Conservation (phyloP, 2,329 filamentous ascomycete genomes). For the Talaromyces pinophilus region DNA sequence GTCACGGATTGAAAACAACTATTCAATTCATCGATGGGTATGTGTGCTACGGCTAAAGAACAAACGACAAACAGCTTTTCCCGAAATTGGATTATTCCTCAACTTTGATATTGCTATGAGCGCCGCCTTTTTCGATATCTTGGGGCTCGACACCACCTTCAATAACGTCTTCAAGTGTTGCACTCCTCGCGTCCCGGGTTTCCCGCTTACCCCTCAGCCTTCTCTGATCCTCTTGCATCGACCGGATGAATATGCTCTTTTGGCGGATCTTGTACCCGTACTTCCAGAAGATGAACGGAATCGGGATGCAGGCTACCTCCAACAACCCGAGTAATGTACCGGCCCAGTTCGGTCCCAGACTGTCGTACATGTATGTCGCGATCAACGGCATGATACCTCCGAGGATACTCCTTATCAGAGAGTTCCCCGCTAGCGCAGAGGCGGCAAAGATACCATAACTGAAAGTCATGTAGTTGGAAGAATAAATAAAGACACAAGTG, state of each 20-base stretch:
- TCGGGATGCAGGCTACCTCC: conserved; percentile 73
- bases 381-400: conserved; percentile 79
- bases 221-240: conserved; percentile 57
- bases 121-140: conserved; percentile 19
- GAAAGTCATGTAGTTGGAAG: conserved; percentile 75
- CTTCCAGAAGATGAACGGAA: conserved; percentile 75
- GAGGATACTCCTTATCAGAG: conserved; percentile 69
- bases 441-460: conserved; percentile 81
- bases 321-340: conserved; percentile 73
- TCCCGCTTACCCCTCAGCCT: conserved; percentile 47
- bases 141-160: conserved; percentile 15
- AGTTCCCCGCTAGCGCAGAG: conserved; percentile 76
- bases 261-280: conserved; percentile 60
- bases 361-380: conserved; percentile 69
- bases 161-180: conserved; percentile 26
- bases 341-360: conserved; percentile 74
- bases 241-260: conserved; percentile 57
- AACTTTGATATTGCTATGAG: neutral
- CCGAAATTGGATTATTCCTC: neutral
- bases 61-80: neutral
- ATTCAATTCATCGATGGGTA: neutral
- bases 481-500: conserved; percentile 77
- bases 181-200: conserved; percentile 27
- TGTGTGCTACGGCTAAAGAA: conserved; percentile 11
- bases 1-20: neutral